These are phyloP conservation scores for Scytalidium lignicola DNA, from an alignment of 2,329 filamentous ascomycete genomes.

Conservation along the genomic window DNA sequence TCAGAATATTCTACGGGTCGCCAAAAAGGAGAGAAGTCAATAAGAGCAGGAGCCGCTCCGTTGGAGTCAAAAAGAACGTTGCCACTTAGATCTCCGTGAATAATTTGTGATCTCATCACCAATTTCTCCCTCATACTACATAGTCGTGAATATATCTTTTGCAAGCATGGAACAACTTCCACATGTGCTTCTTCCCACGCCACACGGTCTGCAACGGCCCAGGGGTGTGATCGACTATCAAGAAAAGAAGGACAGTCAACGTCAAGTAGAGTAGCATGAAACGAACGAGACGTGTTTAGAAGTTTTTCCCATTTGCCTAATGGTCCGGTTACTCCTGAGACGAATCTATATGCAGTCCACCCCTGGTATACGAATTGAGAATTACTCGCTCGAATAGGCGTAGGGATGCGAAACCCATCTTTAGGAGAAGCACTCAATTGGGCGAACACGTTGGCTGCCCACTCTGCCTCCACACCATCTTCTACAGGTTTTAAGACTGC, in stretches of 20 bases:
- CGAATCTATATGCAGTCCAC: neutral
- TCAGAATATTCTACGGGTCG: neutral
- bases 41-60: neutral
- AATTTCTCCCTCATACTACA: too few species aligned
- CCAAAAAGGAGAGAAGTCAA: neutral
- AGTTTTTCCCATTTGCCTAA: neutral
- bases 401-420: neutral
- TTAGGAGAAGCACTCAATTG: neutral
- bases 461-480: neutral
- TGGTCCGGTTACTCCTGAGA: neutral
- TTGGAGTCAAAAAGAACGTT: neutral
- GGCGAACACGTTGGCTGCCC: neutral
- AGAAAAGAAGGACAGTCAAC: neutral
- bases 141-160: neutral
- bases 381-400: neutral
- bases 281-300: neutral
- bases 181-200: neutral
- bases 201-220: neutral
- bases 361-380: neutral
- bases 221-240: neutral
- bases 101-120: neutral
- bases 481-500: neutral
- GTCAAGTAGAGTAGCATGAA: neutral
- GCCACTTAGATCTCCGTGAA: conserved; percentile 1
- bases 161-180: neutral